Evolutionary conservation across 345 rosid species (phyloP).

Genomic region (Corymbia maculata): DNA sequence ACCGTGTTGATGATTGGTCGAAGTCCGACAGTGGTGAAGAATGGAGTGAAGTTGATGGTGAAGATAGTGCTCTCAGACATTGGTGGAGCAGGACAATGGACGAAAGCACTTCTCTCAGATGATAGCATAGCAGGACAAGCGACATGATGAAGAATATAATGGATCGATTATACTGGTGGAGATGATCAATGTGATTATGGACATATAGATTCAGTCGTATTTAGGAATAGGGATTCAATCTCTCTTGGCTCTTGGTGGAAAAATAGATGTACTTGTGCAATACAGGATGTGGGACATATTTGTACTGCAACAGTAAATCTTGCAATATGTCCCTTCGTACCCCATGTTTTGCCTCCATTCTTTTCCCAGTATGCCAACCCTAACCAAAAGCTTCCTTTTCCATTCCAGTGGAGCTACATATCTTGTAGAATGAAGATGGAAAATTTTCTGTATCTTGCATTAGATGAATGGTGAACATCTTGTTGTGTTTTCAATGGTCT

Average conservation of each 20-base stretch:
- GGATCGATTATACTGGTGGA: background rate
- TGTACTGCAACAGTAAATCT: background rate
- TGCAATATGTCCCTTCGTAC: background rate
- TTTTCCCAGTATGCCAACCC: background rate
- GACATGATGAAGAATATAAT: background rate
- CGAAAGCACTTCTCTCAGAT: background rate
- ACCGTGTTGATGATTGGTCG: background rate
- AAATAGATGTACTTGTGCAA: background rate
- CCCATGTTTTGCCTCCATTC: background rate
- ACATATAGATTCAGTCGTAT: background rate
- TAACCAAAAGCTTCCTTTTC: background rate
- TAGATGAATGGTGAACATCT: background rate
- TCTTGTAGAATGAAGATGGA: background rate
- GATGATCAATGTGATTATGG: background rate
- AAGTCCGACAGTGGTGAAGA: background rate
- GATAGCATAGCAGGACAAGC: background rate
- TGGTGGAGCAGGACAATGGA: background rate
- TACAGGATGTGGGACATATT: background rate
- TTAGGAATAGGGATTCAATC: background rate
- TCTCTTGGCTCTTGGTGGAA: background rate
- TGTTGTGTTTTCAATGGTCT: background rate
- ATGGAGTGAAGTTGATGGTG: background rate
- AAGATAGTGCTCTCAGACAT: background rate
- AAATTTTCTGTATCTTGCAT: background rate
- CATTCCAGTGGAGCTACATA: background rate